phyloP scores from a whole-genome alignment of 306 rosid species.

The Hippophae rhamnoides region DNA sequence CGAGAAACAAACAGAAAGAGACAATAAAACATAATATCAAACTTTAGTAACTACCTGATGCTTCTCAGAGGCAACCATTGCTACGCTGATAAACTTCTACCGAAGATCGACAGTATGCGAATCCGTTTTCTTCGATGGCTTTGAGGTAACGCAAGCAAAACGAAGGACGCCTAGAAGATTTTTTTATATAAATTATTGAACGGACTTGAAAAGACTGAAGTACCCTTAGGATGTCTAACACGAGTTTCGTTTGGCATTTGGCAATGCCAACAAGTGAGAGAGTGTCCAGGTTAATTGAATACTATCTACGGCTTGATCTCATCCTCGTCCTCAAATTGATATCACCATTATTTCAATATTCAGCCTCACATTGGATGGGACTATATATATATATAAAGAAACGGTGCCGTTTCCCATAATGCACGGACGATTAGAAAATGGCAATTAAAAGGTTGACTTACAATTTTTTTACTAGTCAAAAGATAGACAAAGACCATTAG shows the following conservation, averaged over 20 bases:
- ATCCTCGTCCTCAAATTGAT: no score
- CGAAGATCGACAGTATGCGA: not conserved
- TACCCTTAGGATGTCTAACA: not conserved
- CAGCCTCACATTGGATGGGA: no score
- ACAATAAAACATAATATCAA: not conserved
- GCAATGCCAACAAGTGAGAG: not conserved
- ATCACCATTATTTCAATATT: no score
- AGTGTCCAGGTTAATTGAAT: constrained; percentile 21
- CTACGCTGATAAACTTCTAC: not conserved
- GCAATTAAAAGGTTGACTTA: no score
- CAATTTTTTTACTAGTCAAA: no score
- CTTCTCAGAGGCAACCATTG: constrained; percentile 22
- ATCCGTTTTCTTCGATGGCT: constrained; percentile 1
- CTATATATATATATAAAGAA: no score
- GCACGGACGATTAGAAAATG: no score
- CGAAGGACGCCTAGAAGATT: not conserved
- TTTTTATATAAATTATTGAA: no score
- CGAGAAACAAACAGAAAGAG: constrained; percentile 14
- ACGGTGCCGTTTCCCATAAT: no score
- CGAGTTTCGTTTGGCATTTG: no score
- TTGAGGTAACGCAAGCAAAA: constrained; percentile 5
- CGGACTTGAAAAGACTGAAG: not conserved
- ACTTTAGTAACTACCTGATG: constrained; percentile 14
- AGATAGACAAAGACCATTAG: no score
- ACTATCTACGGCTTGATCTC: not conserved